phyloP scores from a whole-genome alignment of 768 basidiomycete species.

The Strobilomyces echinocephalus region DNA sequence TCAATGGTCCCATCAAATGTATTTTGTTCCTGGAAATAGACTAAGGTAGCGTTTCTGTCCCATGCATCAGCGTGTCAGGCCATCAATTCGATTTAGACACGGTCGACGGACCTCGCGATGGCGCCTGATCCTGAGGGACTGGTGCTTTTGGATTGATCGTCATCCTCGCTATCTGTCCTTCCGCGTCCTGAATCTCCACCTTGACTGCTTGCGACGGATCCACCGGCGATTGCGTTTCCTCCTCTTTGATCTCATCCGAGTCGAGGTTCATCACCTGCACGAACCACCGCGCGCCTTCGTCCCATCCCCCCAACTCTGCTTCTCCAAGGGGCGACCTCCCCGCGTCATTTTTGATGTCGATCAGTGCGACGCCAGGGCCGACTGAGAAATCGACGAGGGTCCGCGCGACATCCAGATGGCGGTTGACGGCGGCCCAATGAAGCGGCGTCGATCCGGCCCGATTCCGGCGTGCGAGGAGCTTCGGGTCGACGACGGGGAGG shows the following conservation, averaged over 20 bases:
- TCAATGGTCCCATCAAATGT: background rate
- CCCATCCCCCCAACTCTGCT: slow-evolving; percentile 75
- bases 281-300: slow-evolving; percentile 80
- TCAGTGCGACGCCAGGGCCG: slow-evolving; percentile 62
- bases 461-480: slow-evolving; percentile 52
- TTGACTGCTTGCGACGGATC: slow-evolving; percentile 45
- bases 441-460: slow-evolving; percentile 73
- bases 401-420: slow-evolving; percentile 60
- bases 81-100: background rate
- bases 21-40: background rate
- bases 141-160: slow-evolving; percentile 31
- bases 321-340: slow-evolving; percentile 77
- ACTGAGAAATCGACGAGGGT: slow-evolving; percentile 51
- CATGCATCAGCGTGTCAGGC: background rate
- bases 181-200: slow-evolving; percentile 69
- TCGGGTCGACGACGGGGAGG: slow-evolving; percentile 51
- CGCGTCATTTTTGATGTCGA: slow-evolving; percentile 70
- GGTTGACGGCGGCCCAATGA: slow-evolving; percentile 89
- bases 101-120: background rate
- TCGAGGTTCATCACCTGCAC: slow-evolving; percentile 78
- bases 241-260: slow-evolving; percentile 33
- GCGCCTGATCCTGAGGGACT: background rate
- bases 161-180: slow-evolving; percentile 65
- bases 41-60: background rate
- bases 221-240: slow-evolving; percentile 21